Evolutionary conservation across 495 filamentous ascomycete genomes (phyloP), one percentile per base, ranked within the genome.

Genomic region (Amorphotheca resinae): DNA sequence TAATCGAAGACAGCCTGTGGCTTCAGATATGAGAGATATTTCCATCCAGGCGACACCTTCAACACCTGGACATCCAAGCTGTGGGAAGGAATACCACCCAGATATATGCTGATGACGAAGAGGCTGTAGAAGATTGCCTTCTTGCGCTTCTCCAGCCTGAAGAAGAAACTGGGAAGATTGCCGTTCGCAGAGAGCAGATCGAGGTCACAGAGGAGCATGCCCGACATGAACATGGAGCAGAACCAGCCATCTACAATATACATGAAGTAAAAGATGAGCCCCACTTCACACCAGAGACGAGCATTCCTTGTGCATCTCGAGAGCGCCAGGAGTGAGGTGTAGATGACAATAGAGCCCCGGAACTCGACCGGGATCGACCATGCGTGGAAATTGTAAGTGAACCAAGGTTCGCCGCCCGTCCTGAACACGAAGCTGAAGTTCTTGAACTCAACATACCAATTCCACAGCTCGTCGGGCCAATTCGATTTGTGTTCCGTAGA

Each of bases 281-380:
- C 52, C 3, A 65, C 48, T 21, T 72, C 64, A 4, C 66, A 48
- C 2, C 51, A 51, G 45, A 76, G 59, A 2, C 75, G 63, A 5
- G 73, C 52, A 4, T 56, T 44, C 12, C 68, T 48, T 17, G 54
- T 59, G 6, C 73, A 55, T 23, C 73, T 64, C 8, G 72, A 69
- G n/a, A 76, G 64, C 4, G 66, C 78, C 2, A 80, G 45, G 18
- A 75, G 63, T 1, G 67, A 62, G 25, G 80, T 54, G 56, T 82
- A 84, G 4, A 84, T 60, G 37, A 79, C 63, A 49, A 84, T 73
- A 11, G 73, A 78, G 42, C 68, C 70, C 37, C 72, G 64, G 46
- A 81, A 79, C 53, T 83, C 79, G 14, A 82, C 69, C 0, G 79
- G 77, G 14, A 83, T 79, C 17, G 79, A 82, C 79, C 79, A 83